Base-by-base conservation (phyloP, 768 basidiomycete species). In the Naganishia kalamii region DNA sequence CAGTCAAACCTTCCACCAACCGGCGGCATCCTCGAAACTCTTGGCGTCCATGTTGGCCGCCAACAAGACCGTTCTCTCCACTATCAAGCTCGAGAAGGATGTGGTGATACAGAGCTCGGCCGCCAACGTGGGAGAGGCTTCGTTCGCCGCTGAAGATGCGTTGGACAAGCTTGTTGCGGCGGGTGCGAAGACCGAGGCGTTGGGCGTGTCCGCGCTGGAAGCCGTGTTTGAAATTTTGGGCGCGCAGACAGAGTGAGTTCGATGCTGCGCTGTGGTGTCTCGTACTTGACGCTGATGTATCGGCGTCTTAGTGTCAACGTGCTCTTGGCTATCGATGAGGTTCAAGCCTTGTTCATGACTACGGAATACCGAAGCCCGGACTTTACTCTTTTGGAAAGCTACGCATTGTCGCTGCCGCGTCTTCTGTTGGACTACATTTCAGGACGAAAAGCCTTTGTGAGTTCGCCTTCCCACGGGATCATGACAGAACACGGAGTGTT, bases 321-420 rank as follows among this genome's bases (percentile, higher is more conserved):
- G 1, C 74, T 96, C 6, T 79, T 93, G 32, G 92, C 91, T 0
- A 81, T 93, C 0, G 92, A 96, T 69, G 92, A 94, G 70, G 85
- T 90, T 75, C 92, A 94, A 75, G 83, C 89, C 0, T 77, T 96
- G 27, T 91, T 89, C 71, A 79, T 81, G 49, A 80, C 78, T 47
- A 84, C 87, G 0, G 72, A 79, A 29, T 93, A 93, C 78, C 84
- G 85, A 27, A 86, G 89, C 63, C 88, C 88, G 13, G 85, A 86
- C 46, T 90, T 86, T 77, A 80, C 81, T 7, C 72, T 80, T 11
- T 85, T 94, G 61, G 84, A 86, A 63, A 81, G 89, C 0, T 88
- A 87, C 70, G 88, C 93, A 70, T 81, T 96, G 6, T 86, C 88
- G 3, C 77, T 90, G 33, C 91, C 91, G 1, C 83, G 89, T 11